These are phyloP conservation scores for Dactylellina sp. DNA, from an alignment of 2,329 filamentous ascomycete genomes.

Conservation along the genomic window DNA sequence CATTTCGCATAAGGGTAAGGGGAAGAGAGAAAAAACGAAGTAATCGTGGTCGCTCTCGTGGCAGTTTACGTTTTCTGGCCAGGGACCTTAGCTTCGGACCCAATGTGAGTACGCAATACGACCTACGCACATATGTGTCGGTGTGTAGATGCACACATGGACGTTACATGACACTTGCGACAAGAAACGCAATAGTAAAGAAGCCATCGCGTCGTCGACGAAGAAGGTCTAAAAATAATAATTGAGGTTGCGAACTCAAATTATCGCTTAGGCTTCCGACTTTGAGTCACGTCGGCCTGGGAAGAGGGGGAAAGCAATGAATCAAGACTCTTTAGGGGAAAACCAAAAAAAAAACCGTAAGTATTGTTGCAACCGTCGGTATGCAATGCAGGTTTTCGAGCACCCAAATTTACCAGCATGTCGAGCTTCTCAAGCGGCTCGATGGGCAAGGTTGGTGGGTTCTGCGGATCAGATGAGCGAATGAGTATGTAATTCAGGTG, in stretches of 20 bases:
- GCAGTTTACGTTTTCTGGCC: conserved; percentile 39
- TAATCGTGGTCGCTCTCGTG: conserved; percentile 9
- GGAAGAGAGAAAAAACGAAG: no score
- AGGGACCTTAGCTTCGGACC: conserved; percentile 33
- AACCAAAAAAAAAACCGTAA: conserved; percentile 1
- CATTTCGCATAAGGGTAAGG: conserved; percentile 1
- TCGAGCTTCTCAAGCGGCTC: conserved; percentile 34
- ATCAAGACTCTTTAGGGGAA: conserved; percentile 1
- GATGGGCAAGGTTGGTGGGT: conserved; percentile 18
- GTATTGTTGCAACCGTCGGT: conserved; percentile 37
- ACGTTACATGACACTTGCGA: conserved; percentile 32
- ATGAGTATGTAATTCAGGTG: conserved; percentile 28
- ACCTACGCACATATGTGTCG: conserved; percentile 37
- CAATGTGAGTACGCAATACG: conserved; percentile 51
- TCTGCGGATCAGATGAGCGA: conserved; percentile 41
- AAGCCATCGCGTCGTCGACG: conserved; percentile 17
- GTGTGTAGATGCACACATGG: conserved; percentile 29
- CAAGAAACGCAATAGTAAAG: conserved; percentile 8
- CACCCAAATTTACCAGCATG: conserved; percentile 8
- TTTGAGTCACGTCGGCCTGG: conserved; percentile 48
- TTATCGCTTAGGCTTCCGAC: conserved; percentile 48
- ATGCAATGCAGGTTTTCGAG: conserved; percentile 15
- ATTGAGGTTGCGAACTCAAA: conserved; percentile 35
- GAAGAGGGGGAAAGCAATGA: not conserved
- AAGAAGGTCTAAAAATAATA: conserved; percentile 54